Conservation (phyloP, 2,329 filamentous ascomycete species). For the Colletotrichum sp. region DNA sequence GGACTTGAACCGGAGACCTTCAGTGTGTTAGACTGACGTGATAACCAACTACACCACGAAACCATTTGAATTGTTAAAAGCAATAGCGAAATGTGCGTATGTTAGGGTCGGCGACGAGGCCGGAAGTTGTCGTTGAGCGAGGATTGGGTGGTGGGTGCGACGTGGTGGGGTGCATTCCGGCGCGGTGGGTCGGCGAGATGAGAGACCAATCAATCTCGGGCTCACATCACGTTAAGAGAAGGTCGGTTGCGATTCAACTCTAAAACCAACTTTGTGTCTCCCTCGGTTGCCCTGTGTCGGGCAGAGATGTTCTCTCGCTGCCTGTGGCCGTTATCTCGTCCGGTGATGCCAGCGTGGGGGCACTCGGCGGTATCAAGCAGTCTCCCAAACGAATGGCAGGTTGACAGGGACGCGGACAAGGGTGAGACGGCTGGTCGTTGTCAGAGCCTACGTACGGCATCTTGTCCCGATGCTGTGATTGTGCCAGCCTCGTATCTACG, state of each 20-base stretch:
- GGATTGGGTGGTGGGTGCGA: not conserved
- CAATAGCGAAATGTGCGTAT: rapidly evolving
- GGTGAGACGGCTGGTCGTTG: not conserved
- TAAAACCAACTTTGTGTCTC: not conserved
- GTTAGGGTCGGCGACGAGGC: not conserved
- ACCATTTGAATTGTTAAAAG: not conserved
- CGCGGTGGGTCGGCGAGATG: not conserved
- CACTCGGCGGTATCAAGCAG: not conserved
- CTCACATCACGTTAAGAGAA: not conserved
- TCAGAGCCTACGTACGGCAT: not conserved
- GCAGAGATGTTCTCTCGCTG: not conserved
- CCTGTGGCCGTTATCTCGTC: not conserved
- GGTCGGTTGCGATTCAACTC: not conserved
- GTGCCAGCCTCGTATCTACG: not conserved
- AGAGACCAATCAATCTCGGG: not conserved
- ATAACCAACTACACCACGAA: slow-evolving; percentile 48
- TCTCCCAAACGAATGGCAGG: not conserved
- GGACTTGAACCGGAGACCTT: slow-evolving; percentile 23
- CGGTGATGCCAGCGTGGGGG: not conserved
- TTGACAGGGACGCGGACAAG: not conserved
- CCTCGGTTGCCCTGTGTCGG: not conserved
- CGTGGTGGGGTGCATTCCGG: not conserved
- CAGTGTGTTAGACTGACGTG: slow-evolving; percentile 51
- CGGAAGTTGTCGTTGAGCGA: not conserved
- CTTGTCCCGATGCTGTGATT: not conserved